Evolutionary conservation across 1,284 basidiomycete genomes (phyloP).

Genomic region (Salmacisia buchloeana): DNA sequence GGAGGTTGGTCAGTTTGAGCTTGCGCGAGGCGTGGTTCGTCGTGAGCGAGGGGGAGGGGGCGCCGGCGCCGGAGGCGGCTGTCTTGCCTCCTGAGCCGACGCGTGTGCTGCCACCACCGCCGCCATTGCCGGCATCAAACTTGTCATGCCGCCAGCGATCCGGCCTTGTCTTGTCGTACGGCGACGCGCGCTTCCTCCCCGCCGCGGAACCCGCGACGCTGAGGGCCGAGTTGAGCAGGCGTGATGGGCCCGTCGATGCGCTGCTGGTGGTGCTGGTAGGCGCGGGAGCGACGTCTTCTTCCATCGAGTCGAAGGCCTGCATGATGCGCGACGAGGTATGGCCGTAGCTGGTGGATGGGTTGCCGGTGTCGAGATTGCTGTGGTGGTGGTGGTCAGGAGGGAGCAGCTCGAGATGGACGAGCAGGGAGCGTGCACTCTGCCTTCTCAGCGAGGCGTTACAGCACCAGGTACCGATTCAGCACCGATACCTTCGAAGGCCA

Average conservation of each 20-base stretch:
- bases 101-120: not conserved
- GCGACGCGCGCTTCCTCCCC: not conserved
- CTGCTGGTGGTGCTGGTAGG: not conserved
- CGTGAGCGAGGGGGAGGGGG: conserved; percentile 23
- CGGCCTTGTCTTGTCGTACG: conserved; percentile 4
- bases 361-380: too few species aligned
- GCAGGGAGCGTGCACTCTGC: too few species aligned
- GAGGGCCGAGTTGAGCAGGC: conserved; percentile 5
- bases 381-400: too few species aligned
- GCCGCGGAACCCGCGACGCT: not conserved
- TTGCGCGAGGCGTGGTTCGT: conserved; percentile 25
- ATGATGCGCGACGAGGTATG: too few species aligned
- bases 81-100: not conserved
- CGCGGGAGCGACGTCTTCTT: too few species aligned
- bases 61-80: too few species aligned
- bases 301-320: too few species aligned
- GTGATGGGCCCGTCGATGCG: not conserved
- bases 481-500: too few species aligned
- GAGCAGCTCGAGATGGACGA: too few species aligned
- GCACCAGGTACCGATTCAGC: too few species aligned
- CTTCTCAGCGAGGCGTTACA: too few species aligned
- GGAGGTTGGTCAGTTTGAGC: conserved; percentile 77
- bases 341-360: too few species aligned
- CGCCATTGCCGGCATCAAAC: not conserved
- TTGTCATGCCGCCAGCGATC: conserved; percentile 2